Conservation (phyloP, 352 stramenopile species). For the Pythium dissimile region DNA sequence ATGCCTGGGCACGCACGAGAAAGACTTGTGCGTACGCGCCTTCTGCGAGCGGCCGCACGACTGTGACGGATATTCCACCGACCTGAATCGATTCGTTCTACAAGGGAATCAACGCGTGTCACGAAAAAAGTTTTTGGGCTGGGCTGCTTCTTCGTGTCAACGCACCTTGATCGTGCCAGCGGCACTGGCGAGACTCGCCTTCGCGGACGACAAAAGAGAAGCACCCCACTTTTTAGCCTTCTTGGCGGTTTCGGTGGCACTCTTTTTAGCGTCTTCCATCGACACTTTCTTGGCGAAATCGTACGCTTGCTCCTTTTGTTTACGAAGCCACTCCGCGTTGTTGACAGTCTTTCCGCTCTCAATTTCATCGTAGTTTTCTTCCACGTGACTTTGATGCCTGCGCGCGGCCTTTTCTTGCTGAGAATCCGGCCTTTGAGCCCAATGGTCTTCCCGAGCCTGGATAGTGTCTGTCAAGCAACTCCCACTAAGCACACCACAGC, state of each 20-base stretch:
- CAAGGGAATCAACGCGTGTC: background rate
- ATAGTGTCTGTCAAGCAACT: background rate
- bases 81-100: constrained; percentile 78
- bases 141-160: too few species aligned
- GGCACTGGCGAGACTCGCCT: constrained; percentile 67
- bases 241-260: constrained; percentile 76
- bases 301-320: constrained; percentile 83
- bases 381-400: constrained; percentile 9
- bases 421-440: background rate
- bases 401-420: background rate
- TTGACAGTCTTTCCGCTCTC: constrained; percentile 8
- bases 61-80: constrained; percentile 58
- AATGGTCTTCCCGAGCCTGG: background rate
- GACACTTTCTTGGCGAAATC: constrained; percentile 89
- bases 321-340: constrained; percentile 54
- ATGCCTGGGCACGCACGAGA: constrained; percentile 63
- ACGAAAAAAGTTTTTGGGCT: too few species aligned
- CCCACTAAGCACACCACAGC: background rate
- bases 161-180: constrained; percentile 53
- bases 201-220: constrained; percentile 76
- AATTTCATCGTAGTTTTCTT: constrained; percentile 34
- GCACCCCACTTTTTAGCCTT: constrained; percentile 87
- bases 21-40: constrained; percentile 79
- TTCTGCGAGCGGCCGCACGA: constrained; percentile 70
- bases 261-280: constrained; percentile 83